These are phyloP conservation scores for Infundibulicybe gibba DNA, from an alignment of 768 basidiomycete species.

Conservation along the genomic window DNA sequence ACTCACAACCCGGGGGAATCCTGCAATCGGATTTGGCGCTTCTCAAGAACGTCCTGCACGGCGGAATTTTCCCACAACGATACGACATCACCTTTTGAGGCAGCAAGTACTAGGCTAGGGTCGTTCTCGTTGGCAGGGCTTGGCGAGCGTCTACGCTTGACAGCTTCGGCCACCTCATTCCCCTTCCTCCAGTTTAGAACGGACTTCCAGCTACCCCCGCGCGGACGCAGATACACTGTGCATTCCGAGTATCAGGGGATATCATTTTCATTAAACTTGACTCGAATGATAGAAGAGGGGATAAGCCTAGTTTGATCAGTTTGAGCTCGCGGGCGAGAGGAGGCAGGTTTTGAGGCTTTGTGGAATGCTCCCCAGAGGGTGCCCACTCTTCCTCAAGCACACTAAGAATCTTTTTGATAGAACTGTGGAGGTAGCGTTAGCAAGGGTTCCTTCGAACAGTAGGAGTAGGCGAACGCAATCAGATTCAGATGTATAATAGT, in stretches of 20 bases:
- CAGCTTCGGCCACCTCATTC: constrained; percentile 3
- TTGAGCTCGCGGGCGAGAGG: constrained; percentile 21
- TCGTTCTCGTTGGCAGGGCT: constrained; percentile 32
- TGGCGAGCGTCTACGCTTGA: constrained; percentile 11
- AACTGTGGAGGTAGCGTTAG: constrained; percentile 26
- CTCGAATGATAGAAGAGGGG: constrained; percentile 54
- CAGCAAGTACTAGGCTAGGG: constrained; percentile 46
- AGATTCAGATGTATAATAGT: constrained; percentile 68
- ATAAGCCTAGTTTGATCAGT: constrained; percentile 30
- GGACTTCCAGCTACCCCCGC: constrained; percentile 61
- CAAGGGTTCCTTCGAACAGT: background rate
- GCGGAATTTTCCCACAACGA: constrained; percentile 57
- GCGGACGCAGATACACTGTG: constrained; percentile 44
- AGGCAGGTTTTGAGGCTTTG: no score
- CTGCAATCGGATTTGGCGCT: constrained; percentile 49
- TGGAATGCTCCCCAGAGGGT: constrained; percentile 8
- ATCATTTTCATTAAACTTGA: constrained; percentile 47
- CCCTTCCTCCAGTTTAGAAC: constrained; percentile 23
- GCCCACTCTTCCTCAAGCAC: constrained; percentile 47
- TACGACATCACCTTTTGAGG: constrained; percentile 57
- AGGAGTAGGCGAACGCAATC: constrained; percentile 40
- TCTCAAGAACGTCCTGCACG: constrained; percentile 48
- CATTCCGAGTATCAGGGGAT: constrained; percentile 34
- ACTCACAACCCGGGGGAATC: constrained; percentile 69
- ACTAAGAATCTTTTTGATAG: constrained; percentile 54